A percentile compares a stretch with the other conserved stretches of the same genome.
Conservation (phyloP, 192 early-diverging fungal genomes). For the Polychytrium aggregatum region DNA sequence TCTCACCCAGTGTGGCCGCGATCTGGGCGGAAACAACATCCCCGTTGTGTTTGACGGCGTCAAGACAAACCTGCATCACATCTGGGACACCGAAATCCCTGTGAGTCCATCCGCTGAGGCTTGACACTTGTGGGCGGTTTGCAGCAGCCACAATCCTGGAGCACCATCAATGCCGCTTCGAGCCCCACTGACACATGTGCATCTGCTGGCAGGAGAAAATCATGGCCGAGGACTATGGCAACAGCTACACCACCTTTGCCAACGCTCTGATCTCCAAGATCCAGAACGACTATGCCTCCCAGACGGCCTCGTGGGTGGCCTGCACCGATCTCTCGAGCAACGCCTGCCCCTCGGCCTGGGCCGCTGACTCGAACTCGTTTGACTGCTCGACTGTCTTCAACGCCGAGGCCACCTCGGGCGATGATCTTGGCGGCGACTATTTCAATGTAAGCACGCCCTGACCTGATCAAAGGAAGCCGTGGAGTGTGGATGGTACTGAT, state of each 20-base stretch:
- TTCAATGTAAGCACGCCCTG: constrained; percentile 5
- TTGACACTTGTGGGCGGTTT: no score
- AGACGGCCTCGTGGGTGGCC: constrained; percentile 6
- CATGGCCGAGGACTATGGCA: constrained; percentile 4
- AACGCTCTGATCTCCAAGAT: constrained; percentile 9
- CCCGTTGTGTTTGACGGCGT: not conserved
- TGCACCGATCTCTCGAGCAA: constrained; percentile 11
- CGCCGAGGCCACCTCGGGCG: not conserved
- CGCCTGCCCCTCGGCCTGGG: constrained; percentile 19
- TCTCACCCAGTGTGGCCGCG: constrained; percentile 15
- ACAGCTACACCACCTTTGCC: constrained; percentile 10
- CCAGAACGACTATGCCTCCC: constrained; percentile 2
- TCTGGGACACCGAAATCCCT: constrained; percentile 9
- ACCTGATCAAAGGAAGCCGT: not conserved
- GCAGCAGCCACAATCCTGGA: no score
- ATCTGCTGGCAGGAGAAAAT: not conserved
- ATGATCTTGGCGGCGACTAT: constrained; percentile 13
- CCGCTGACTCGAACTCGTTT: constrained; percentile 15
- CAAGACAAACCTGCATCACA: constrained; percentile 1
- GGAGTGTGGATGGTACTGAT: not conserved
- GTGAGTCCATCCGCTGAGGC: no score
- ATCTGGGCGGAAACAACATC: constrained; percentile 17
- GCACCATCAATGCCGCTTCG: no score
- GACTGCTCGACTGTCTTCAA: constrained; percentile 19
- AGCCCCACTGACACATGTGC: no score